Conservation (phyloP, 1,284 basidiomycete species). For the Fistulinella cinereoalba region DNA sequence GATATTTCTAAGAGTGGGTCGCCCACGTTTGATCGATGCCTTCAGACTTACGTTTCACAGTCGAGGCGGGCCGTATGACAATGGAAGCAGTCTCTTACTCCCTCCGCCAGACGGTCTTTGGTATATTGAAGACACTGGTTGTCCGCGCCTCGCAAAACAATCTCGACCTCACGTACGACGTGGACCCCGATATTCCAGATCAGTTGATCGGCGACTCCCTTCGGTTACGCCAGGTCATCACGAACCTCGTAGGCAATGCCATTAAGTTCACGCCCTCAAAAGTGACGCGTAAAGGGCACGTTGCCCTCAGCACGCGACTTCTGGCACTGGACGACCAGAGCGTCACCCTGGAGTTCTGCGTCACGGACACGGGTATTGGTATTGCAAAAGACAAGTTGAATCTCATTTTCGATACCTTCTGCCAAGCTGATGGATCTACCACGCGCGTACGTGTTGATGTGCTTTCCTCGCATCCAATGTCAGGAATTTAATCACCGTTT, state of each 20-base stretch:
- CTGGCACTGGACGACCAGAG: slow-evolving; percentile 72
- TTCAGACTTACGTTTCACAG: slow-evolving; percentile 41
- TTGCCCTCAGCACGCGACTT: slow-evolving; percentile 85
- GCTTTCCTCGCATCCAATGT: slow-evolving; percentile 10
- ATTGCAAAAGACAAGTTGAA: slow-evolving; percentile 99
- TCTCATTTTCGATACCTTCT: slow-evolving; percentile 99
- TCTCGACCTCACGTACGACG: slow-evolving; percentile 94
- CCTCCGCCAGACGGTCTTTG: slow-evolving; percentile 95
- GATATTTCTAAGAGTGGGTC: slow-evolving; percentile 95
- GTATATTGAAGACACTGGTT: slow-evolving; percentile 96
- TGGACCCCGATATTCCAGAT: slow-evolving; percentile 95
- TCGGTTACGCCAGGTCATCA: slow-evolving; percentile 89
- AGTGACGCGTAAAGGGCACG: slow-evolving; percentile 79
- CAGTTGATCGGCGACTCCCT: slow-evolving; percentile 97
- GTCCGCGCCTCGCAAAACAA: slow-evolving; percentile 98
- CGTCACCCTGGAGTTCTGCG: slow-evolving; percentile 95
- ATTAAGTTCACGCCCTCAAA: slow-evolving; percentile 93
- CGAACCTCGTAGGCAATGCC: slow-evolving; percentile 92
- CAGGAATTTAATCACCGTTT: slow-evolving; percentile 22
- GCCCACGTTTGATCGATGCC: neutral
- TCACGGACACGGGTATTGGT: slow-evolving; percentile 97
- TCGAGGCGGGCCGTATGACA: slow-evolving; percentile 98
- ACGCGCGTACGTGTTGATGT: slow-evolving; percentile 58
- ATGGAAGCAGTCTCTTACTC: slow-evolving; percentile 99
- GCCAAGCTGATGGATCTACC: slow-evolving; percentile 95